phyloP scores from a whole-genome alignment of 1,284 basidiomycete genomes.

The Apiotrichum siamense region DNA sequence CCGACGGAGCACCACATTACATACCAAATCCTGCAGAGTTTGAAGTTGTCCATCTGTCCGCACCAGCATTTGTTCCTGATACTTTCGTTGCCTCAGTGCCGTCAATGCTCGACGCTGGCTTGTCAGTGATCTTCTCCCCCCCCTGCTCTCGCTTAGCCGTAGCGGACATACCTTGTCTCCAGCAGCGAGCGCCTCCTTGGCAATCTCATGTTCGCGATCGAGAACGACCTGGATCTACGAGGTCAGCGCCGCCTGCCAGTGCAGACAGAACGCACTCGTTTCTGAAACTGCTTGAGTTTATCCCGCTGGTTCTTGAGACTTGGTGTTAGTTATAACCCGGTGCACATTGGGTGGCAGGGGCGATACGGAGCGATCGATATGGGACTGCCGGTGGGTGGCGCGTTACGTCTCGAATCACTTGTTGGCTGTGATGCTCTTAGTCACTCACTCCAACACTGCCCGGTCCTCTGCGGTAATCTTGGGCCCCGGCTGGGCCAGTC shows the following conservation, averaged over 20 bases:
- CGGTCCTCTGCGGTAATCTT: slow-evolving; percentile 90
- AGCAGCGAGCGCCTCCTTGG: slow-evolving; percentile 67
- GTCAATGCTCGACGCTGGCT: slow-evolving; percentile 61
- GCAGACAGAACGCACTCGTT: slow-evolving; percentile 58
- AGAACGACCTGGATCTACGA: slow-evolving; percentile 76
- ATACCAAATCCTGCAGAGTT: slow-evolving; percentile 80
- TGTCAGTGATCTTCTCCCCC: neutral
- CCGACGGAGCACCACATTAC: too few relatives aligned
- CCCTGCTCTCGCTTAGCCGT: neutral
- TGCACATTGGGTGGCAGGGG: too few relatives aligned
- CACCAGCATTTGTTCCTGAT: slow-evolving; percentile 77
- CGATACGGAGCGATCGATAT: too few relatives aligned
- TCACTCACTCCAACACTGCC: slow-evolving; percentile 77
- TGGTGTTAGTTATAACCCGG: slow-evolving; percentile 9
- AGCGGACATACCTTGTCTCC: slow-evolving; percentile 64
- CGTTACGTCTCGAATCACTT: too few relatives aligned
- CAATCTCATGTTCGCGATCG: slow-evolving; percentile 82
- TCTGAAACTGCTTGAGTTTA: slow-evolving; percentile 91
- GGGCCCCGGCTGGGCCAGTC: slow-evolving; percentile 63
- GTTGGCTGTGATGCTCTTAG: too few relatives aligned
- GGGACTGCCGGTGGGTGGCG: too few relatives aligned
- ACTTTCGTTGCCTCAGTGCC: slow-evolving; percentile 82
- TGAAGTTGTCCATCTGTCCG: slow-evolving; percentile 89
- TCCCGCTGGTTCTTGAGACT: slow-evolving; percentile 93
- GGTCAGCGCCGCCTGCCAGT: neutral